Base-by-base conservation (phyloP, 2,329 filamentous ascomycete genomes). In the Pseudophaeomoniella oleicola region DNA sequence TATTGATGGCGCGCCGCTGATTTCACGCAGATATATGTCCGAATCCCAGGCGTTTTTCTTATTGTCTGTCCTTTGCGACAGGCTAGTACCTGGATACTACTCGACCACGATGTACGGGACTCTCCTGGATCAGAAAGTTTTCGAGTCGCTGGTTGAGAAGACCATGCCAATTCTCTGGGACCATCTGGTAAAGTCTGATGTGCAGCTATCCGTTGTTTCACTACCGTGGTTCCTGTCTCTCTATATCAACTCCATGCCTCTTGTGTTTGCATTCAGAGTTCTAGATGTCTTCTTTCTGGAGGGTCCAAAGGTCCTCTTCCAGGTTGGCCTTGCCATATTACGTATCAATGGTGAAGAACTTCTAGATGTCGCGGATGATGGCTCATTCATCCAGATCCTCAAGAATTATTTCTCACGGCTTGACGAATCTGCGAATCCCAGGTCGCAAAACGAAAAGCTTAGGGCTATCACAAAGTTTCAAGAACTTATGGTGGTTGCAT, bases 51-150 rank as follows among this genome's bases (percentile, higher is more conserved):
- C 90, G 1, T 98, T 96, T 61, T 98, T 90, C 57, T 68, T 94
- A 5, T 72, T 98, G 31, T 93, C 86, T 2, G 72, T 88, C 1
- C 69, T 98, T 12, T 98, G 90, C 63, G 88, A 96, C 55, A 79
- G 88, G 33, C 68, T 98, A 2, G 73, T 96, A 3, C 90, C 90
- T 0, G 90, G 90, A 3, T 98, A 98, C 63, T 98, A 98, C 58
- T 96, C 88, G 4, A 92, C 82, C 13, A 98, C 92, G 45, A 98
- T 98, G 90, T 98, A 98, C 59, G 90, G 90, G 47, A 98, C 90
- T 1, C 68, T 98, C 4, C 71, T 98, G 29, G 90, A 98, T 52
- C 90, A 98, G 52, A 85, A 90, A 47, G 90, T 98, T 11, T 98
- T 98, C 50, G 90, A 98, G 60, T 92, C 83, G 2, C 68, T 98